Conservation (phyloP, 140 eudicot species). For the Oenanthe javanica region DNA sequence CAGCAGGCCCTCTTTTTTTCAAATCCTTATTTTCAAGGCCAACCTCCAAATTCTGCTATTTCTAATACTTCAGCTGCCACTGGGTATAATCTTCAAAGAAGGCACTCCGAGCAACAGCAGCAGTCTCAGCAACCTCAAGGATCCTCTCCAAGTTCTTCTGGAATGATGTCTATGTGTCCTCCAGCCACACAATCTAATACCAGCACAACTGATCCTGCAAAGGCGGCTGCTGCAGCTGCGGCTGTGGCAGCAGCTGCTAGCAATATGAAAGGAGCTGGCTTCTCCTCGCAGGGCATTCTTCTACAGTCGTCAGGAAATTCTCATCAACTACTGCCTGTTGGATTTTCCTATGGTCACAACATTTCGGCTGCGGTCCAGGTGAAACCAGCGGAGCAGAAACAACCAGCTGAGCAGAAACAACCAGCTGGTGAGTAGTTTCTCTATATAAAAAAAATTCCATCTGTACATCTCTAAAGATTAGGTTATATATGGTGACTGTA, state of each 20-base stretch:
- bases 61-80: conserved; percentile 25
- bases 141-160: conserved; percentile 33
- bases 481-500: conserved; percentile 18
- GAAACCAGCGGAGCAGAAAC: conserved; percentile 76
- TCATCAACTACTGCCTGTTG: conserved; percentile 50
- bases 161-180: conserved; percentile 47
- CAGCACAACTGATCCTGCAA: conserved; percentile 78
- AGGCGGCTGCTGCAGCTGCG: conserved; percentile 83
- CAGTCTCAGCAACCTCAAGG: conserved; percentile 29
- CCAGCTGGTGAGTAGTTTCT: conserved; percentile 71
- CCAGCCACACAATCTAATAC: conserved; percentile 38
- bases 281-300: conserved; percentile 44
- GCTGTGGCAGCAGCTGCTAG: conserved; percentile 41
- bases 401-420: conserved; percentile 89
- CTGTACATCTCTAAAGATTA: neutral
- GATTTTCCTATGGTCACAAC: conserved; percentile 51
- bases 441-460: neutral
- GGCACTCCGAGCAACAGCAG: conserved; percentile 50
- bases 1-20: conserved; percentile 41
- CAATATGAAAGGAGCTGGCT: conserved; percentile 50
- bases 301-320: conserved; percentile 44
- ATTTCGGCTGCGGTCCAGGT: conserved; percentile 66
- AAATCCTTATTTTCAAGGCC: conserved; percentile 28
- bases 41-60: conserved; percentile 37
- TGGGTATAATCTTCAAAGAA: conserved; percentile 53